phyloP scores from a whole-genome alignment of 2,329 filamentous ascomycete species.

The Fusarium palustre region DNA sequence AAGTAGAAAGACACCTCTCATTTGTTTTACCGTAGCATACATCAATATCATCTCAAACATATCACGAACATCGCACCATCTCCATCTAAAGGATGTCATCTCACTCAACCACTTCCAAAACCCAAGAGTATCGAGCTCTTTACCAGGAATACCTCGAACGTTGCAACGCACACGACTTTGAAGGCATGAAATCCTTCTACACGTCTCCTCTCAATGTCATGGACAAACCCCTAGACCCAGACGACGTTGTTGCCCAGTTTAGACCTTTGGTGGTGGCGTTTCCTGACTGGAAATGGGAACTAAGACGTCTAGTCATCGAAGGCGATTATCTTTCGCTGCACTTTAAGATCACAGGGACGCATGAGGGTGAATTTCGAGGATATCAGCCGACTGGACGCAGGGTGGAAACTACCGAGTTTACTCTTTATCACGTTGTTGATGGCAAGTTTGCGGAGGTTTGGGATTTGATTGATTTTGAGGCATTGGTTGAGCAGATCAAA shows the following conservation, averaged over 20 bases:
- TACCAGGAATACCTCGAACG: constrained; percentile 10
- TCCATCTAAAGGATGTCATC: background rate
- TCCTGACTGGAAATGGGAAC: constrained; percentile 17
- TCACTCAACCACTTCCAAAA: background rate
- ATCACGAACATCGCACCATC: background rate
- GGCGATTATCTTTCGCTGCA: constrained; percentile 9
- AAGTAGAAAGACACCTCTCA: too few species aligned
- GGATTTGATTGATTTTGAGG: constrained; percentile 19
- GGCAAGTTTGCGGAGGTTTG: constrained; percentile 6
- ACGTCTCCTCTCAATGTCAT: constrained; percentile 6
- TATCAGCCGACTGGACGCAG: constrained; percentile 7
- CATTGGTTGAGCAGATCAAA: constrained; percentile 15
- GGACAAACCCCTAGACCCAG: background rate
- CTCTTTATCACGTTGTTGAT: constrained; percentile 17
- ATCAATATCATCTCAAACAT: too few species aligned
- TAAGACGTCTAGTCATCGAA: constrained; percentile 1
- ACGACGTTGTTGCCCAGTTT: constrained; percentile 4
- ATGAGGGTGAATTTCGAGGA: constrained; percentile 5
- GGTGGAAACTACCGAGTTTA: constrained; percentile 14
- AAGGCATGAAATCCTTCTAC: constrained; percentile 11
- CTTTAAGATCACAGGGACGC: constrained; percentile 9
- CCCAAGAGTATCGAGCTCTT: background rate
- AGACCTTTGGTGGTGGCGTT: constrained; percentile 10
- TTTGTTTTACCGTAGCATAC: too few species aligned
- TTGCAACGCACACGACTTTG: constrained; percentile 16